Conservation (phyloP, 2,329 filamentous ascomycete species). For the Scedosporium minutisporum region DNA sequence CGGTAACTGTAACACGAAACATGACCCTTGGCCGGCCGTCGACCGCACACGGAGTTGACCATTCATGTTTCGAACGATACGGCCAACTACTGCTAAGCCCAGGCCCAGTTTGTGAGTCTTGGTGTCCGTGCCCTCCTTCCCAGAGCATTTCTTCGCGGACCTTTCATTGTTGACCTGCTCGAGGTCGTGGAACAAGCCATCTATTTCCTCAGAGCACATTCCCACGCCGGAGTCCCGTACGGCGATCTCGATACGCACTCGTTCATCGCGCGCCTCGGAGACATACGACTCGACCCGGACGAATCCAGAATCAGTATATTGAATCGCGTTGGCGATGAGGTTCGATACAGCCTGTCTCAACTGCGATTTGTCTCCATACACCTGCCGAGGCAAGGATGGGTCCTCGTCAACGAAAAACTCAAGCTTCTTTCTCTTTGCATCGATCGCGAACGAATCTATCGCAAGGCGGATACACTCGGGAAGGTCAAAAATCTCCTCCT, state of each 20-base stretch:
- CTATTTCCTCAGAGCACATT: constrained; percentile 55
- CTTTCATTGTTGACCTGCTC: constrained; percentile 46
- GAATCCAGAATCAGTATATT: constrained; percentile 59
- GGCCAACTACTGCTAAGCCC: constrained; percentile 78
- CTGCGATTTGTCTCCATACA: constrained; percentile 69
- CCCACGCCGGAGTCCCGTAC: constrained; percentile 66
- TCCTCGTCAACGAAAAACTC: constrained; percentile 59
- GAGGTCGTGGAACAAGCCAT: constrained; percentile 48
- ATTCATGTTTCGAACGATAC: constrained; percentile 82
- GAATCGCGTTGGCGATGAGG: constrained; percentile 73
- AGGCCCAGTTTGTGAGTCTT: constrained; percentile 54
- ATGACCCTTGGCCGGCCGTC: constrained; percentile 70
- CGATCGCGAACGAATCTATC: constrained; percentile 61
- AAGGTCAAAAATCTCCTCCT: constrained; percentile 72
- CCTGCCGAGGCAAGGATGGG: constrained; percentile 57
- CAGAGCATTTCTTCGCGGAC: constrained; percentile 17
- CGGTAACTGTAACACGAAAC: constrained; percentile 71
- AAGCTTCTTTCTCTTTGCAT: constrained; percentile 68
- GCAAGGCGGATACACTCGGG: constrained; percentile 64
- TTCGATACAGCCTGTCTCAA: constrained; percentile 80
- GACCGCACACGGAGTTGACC: constrained; percentile 79
- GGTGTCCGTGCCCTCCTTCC: constrained; percentile 19
- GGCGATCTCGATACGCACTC: constrained; percentile 62
- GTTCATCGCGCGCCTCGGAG: constrained; percentile 38
- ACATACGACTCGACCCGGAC: constrained; percentile 64